Percentiles rank a stretch among this genome's conserved stretches.
These are phyloP conservation scores for Eimeria necatrix DNA, from an alignment of 169 alveolate genomes.

Conservation along the genomic window DNA sequence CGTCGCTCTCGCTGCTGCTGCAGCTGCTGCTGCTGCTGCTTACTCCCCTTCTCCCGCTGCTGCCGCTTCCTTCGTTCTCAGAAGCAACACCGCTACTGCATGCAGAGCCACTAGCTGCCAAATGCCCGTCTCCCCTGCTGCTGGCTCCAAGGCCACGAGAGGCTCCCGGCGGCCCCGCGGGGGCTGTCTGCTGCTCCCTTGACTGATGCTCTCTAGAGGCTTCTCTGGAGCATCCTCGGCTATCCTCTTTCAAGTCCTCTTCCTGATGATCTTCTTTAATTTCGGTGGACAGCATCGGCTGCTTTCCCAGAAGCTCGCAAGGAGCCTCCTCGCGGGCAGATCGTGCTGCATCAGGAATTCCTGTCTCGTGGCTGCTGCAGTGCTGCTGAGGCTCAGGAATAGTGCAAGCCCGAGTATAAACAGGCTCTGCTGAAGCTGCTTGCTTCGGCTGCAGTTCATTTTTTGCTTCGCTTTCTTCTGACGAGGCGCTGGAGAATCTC, in stretches of 20 bases:
- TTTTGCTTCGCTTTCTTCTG: neutral
- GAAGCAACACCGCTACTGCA: neutral
- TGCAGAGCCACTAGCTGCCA: neutral
- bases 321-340: neutral
- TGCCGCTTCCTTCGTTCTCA: constrained; percentile 3
- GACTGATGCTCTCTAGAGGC: neutral
- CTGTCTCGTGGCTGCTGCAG: neutral
- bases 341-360: neutral
- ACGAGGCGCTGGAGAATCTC: neutral
- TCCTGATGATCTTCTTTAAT: too few relatives aligned
- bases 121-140: neutral
- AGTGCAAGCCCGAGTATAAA: neutral
- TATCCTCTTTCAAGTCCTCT: neutral
- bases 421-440: neutral
- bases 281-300: neutral
- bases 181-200: neutral
- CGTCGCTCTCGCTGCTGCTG: neutral
- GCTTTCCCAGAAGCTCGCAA: neutral
- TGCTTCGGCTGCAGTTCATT: neutral
- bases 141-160: neutral
- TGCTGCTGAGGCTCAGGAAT: neutral
- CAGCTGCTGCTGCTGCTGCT: neutral
- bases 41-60: neutral
- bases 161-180: neutral
- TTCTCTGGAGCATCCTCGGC: neutral